phyloP scores from a whole-genome alignment of 1,284 basidiomycete species.

The Ustilago bromivora region DNA sequence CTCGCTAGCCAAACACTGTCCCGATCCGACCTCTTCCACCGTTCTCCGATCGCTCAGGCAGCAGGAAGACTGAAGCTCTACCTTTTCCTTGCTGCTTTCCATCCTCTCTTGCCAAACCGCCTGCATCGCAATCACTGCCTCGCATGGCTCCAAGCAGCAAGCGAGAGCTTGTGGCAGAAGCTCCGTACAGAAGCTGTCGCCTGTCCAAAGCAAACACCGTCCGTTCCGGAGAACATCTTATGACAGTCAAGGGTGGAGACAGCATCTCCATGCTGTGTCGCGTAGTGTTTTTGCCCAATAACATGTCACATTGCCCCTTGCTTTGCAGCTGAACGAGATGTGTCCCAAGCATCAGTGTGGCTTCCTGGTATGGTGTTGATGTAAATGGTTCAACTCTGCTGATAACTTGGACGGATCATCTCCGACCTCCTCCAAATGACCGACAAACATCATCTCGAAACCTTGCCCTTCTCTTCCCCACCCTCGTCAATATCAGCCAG shows the following conservation, averaged over 20 bases:
- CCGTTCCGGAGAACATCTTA: not conserved
- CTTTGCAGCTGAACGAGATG: not conserved
- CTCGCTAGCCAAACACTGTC: not conserved
- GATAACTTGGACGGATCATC: not conserved
- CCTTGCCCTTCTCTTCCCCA: not conserved
- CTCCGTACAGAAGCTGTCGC: not conserved
- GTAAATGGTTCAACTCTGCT: not conserved
- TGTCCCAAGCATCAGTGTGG: not conserved
- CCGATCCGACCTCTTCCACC: slow-evolving; percentile 6
- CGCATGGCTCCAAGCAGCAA: not conserved
- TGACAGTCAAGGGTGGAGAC: not conserved
- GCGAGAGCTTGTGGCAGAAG: not conserved
- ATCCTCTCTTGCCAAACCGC: not conserved
- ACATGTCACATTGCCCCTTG: not conserved
- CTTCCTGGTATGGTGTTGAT: not conserved
- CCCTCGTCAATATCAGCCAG: not conserved
- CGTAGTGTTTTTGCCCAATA: not conserved
- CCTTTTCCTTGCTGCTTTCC: not conserved
- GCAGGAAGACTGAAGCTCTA: not conserved
- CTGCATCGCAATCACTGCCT: not conserved
- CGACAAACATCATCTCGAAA: slow-evolving; percentile 5
- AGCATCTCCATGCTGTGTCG: not conserved
- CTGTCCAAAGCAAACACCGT: not conserved
- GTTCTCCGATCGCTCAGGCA: not conserved
- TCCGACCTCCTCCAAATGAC: not conserved